A percentile compares a stretch with the other conserved stretches of the same genome.
These are phyloP conservation scores for Boletellus ananiceps DNA, from an alignment of 768 basidiomycete genomes.

Conservation along the genomic window DNA sequence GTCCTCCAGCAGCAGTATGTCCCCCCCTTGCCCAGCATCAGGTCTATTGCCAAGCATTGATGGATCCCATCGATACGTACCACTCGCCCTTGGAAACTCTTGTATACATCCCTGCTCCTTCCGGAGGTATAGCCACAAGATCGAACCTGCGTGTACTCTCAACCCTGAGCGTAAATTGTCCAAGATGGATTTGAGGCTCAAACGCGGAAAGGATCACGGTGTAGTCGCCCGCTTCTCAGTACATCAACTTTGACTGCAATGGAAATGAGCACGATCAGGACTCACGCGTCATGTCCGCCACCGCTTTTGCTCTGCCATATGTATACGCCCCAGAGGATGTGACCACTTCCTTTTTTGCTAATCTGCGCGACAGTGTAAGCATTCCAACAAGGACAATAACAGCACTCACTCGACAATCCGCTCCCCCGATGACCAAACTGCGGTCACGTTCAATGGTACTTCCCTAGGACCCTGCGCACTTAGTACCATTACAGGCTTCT, in stretches of 20 bases:
- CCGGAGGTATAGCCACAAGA: slow-evolving; percentile 64
- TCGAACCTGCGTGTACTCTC: slow-evolving; percentile 61
- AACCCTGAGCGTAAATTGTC: slow-evolving; percentile 59
- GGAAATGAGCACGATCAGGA: not conserved
- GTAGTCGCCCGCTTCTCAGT: slow-evolving; percentile 55
- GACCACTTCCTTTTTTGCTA: slow-evolving; percentile 63
- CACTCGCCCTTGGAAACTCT: slow-evolving; percentile 68
- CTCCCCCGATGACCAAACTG: slow-evolving; percentile 72
- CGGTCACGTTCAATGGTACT: slow-evolving; percentile 66
- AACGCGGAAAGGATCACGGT: slow-evolving; percentile 85
- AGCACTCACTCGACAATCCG: slow-evolving; percentile 67
- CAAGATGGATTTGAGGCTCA: slow-evolving; percentile 59
- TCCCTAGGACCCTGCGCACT: slow-evolving; percentile 56
- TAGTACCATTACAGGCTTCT: slow-evolving; percentile 42
- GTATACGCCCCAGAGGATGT: slow-evolving; percentile 77
- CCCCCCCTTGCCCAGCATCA: slow-evolving; percentile 43
- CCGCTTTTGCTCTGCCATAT: slow-evolving; percentile 63
- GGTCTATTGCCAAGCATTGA: not conserved
- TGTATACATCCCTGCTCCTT: slow-evolving; percentile 89
- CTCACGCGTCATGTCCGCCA: slow-evolving; percentile 52
- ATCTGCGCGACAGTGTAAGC: slow-evolving; percentile 27
- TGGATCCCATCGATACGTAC: slow-evolving; percentile 38
- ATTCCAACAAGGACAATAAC: not conserved
- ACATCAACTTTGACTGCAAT: not conserved
- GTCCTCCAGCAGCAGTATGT: slow-evolving; percentile 62